Evolutionary conservation across 164 flowering plant genomes (phyloP).

Genomic region (Tinospora cordifolia): DNA sequence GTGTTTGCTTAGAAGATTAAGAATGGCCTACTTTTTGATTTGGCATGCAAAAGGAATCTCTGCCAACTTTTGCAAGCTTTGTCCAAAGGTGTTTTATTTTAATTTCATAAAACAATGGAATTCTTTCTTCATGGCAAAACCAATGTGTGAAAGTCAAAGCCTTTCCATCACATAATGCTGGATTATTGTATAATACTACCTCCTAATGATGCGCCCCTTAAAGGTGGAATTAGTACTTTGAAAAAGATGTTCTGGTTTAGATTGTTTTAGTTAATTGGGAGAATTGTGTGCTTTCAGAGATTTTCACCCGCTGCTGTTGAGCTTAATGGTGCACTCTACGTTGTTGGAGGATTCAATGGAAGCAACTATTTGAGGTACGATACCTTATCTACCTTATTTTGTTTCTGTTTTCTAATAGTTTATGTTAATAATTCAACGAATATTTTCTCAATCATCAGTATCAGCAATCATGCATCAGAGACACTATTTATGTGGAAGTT

Average conservation of each 20-base stretch:
- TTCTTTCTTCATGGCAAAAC: no score
- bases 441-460: background rate
- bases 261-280: background rate
- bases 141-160: no score
- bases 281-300: conserved; percentile 39
- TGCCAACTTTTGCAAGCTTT: no score
- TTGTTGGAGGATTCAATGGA: conserved; percentile 86
- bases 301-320: conserved; percentile 75
- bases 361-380: conserved; percentile 64
- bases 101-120: no score
- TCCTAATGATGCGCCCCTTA: background rate
- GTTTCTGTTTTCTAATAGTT: background rate
- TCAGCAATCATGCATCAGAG: background rate
- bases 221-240: background rate
- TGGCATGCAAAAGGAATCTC: no score
- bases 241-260: background rate
- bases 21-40: no score
- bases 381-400: conserved; percentile 1
- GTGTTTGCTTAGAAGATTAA: no score
- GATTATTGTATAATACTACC: background rate
- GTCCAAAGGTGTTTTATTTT: no score
- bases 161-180: no score
- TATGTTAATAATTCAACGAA: background rate
- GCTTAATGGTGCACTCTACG: conserved; percentile 67
- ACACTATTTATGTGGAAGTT: background rate